Evolutionary conservation across 768 basidiomycete species (phyloP).

Genomic region (Agaricus blazei): DNA sequence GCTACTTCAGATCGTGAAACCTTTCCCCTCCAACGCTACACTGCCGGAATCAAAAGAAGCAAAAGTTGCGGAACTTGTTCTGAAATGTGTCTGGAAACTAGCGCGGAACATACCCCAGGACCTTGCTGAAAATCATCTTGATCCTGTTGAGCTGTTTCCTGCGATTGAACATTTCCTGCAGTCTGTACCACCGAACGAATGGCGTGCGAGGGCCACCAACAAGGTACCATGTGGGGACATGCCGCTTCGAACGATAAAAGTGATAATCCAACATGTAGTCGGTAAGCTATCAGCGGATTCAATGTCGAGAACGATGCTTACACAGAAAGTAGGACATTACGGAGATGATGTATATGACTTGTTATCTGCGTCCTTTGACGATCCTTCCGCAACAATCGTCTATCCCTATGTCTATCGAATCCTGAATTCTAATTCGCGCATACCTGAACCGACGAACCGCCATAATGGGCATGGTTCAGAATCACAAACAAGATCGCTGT

Average conservation of each 20-base stretch:
- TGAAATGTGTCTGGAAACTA: conserved; percentile 98
- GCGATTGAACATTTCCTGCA: conserved; percentile 93
- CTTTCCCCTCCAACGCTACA: conserved; percentile 74
- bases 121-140: conserved; percentile 70
- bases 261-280: conserved; percentile 95
- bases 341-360: conserved; percentile 90
- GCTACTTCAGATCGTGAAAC: conserved; percentile 77
- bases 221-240: conserved; percentile 95
- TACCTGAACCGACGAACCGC: conserved; percentile 30
- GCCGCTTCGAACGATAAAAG: conserved; percentile 97
- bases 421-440: conserved; percentile 60
- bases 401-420: conserved; percentile 95
- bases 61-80: conserved; percentile 86
- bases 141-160: conserved; percentile 85
- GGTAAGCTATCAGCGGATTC: conserved; percentile 48
- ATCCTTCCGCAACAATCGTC: conserved; percentile 95
- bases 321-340: conserved; percentile 55
- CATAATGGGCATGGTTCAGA: conserved; percentile 30
- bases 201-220: conserved; percentile 87
- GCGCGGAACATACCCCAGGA: conserved; percentile 93
- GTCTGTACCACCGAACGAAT: conserved; percentile 92
- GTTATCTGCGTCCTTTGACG: conserved; percentile 86
- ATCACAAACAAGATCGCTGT: conserved; percentile 40
- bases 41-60: conserved; percentile 73
- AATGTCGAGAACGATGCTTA: conserved; percentile 1